These are phyloP conservation scores for Globisporangium acanthophoron DNA, from an alignment of 352 stramenopile genomes.

Conservation along the genomic window DNA sequence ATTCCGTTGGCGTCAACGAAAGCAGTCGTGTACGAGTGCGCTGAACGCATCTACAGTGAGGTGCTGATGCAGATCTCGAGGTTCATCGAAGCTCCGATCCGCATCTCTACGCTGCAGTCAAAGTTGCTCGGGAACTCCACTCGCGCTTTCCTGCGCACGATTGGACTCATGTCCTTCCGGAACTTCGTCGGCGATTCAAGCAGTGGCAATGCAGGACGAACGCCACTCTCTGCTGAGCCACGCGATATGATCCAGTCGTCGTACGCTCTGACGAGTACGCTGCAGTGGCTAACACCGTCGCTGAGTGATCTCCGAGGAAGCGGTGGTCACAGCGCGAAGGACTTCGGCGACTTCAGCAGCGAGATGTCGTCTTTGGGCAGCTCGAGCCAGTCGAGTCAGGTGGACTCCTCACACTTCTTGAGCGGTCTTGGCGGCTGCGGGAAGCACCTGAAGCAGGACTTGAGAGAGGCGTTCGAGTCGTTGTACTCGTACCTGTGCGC, in stretches of 20 bases:
- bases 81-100: conserved; percentile 75
- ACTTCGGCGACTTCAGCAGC: conserved; percentile 36
- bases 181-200: conserved; percentile 64
- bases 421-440: conserved; percentile 75
- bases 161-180: conserved; percentile 74
- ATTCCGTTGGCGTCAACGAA: conserved; percentile 34
- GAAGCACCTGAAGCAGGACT: conserved; percentile 68
- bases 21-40: conserved; percentile 61
- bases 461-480: conserved; percentile 80
- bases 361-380: conserved; percentile 16
- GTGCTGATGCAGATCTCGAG: conserved; percentile 78
- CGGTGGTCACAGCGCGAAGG: conserved; percentile 18
- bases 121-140: conserved; percentile 73
- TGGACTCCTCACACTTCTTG: conserved; percentile 57
- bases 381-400: conserved; percentile 6
- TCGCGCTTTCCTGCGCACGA: conserved; percentile 65
- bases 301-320: conserved; percentile 21
- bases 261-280: conserved; percentile 51
- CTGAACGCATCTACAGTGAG: conserved; percentile 81
- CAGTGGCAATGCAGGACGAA: conserved; percentile 24
- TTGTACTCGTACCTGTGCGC: conserved; percentile 76
- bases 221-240: conserved; percentile 29
- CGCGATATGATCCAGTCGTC: conserved; percentile 67
- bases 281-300: conserved; percentile 74
- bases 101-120: conserved; percentile 65